These are phyloP conservation scores for Rhynchospora tenuis DNA, from an alignment of 176 grass and related monocot genomes.

Conservation along the genomic window DNA sequence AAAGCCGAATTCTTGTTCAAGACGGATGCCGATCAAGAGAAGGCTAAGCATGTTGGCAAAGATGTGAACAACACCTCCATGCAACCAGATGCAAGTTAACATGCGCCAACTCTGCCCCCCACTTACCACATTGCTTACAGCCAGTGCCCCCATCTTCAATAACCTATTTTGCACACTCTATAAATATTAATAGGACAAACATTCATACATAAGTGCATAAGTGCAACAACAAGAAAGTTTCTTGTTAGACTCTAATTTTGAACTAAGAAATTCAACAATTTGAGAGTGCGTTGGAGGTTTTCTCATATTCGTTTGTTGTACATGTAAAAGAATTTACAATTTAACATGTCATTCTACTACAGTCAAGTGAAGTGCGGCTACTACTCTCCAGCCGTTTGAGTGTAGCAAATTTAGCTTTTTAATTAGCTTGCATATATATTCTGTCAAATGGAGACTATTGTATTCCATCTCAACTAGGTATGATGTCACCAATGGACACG, in stretches of 20 bases:
- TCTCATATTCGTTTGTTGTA: neutral
- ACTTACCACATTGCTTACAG: conserved; percentile 53
- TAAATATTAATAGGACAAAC: neutral
- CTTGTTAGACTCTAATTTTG: neutral
- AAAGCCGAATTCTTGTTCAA: conserved; percentile 96
- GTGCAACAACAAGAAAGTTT: neutral
- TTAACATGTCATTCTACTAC: neutral
- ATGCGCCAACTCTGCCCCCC: conserved; percentile 75
- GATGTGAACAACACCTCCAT: conserved; percentile 84
- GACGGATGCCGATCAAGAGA: conserved; percentile 73
- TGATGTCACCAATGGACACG: neutral
- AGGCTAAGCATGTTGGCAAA: conserved; percentile 89
- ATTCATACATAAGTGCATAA: neutral
- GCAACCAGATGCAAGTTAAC: conserved; percentile 94
- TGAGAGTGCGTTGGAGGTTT: neutral
- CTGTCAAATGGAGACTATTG: neutral
- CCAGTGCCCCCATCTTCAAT: conserved; percentile 76
- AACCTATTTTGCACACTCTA: conserved; percentile 33
- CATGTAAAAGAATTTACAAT: neutral
- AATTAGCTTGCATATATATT: neutral
- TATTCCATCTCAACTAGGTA: neutral
- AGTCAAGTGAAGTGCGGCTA: neutral
- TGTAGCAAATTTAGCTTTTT: neutral
- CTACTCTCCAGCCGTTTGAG: neutral
- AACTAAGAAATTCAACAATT: neutral